Evolutionary conservation across 305 asterid species (phyloP).

Genomic region (Fraxinus sp.): DNA sequence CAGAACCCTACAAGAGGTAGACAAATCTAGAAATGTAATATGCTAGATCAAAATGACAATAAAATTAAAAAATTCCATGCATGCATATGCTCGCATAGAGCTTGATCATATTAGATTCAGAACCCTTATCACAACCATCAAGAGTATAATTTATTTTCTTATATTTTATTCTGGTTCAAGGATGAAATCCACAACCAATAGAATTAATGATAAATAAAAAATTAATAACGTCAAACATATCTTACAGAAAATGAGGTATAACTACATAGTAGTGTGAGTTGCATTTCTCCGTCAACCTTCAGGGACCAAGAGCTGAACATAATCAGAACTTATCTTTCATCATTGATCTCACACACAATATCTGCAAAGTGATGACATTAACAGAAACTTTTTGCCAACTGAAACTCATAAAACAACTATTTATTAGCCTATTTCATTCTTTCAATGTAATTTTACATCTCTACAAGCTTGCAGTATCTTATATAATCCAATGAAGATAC

Average conservation of each 20-base stretch:
- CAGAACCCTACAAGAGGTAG: neutral
- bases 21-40: neutral
- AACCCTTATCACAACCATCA: neutral
- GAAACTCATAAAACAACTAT: neutral
- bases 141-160: neutral
- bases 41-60: neutral
- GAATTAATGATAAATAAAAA: neutral
- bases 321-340: neutral
- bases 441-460: neutral
- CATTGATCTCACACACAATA: neutral
- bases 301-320: neutral
- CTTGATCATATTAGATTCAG: neutral
- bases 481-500: neutral
- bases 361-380: neutral
- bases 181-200: neutral
- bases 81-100: neutral
- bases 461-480: neutral
- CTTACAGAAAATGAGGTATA: neutral
- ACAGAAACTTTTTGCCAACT: neutral
- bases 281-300: neutral
- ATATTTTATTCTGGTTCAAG: neutral
- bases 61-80: neutral
- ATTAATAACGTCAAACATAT: neutral
- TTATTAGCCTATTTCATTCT: neutral
- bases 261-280: neutral